Evolutionary conservation across 169 alveolate species (phyloP), one percentile per base, ranked within the genome.

Genomic region (Neospora caninum): DNA sequence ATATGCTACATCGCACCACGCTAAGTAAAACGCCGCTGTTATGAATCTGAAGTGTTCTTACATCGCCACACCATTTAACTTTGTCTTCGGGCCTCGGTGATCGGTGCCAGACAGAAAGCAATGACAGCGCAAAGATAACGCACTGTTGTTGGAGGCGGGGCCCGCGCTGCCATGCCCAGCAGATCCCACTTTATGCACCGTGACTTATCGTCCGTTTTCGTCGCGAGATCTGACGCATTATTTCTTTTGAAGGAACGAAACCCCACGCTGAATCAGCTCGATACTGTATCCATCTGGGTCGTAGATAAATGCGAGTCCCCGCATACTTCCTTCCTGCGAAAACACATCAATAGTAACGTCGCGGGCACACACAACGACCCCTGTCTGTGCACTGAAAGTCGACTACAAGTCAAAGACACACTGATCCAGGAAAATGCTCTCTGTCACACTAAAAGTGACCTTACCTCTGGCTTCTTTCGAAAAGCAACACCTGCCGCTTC

Each of bases 251-350:
- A 64, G 78, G 34, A 93, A 87, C 31, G 91, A 27, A 25, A 73
- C 73, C 36, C 95, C 95, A 86, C 97, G 94, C 84, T 95, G 96
- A 29, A 97, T 96, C 43, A 97, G 93, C 95, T 96, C 98, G 38
- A 97, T 95, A 95, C 97, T 89, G 91, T 97, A 97, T 27, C 97
- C 96, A 92, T 96, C 96, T 54, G 98, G 98, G 78, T 97, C 98
- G 69, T 94, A 80, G 53, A 96, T 97, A 92, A 97, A 97, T 29
- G 97, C 98, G 49, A 96, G 94, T 34, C 95, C 95, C 54, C 95
- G 91, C 97, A 95, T 95, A 64, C 91, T 95, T 18, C 97, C 96
- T 53, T 96, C 97, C 95, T 95, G 80, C 45, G 22, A 38, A 38
- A 13, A 34, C 41, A 83, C n/a, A n/a, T n/a, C 36, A 49, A 41